These are phyloP conservation scores for Pseudopyrenochaeta lycopersici DNA, from an alignment of 2,329 filamentous ascomycete genomes.

Conservation along the genomic window DNA sequence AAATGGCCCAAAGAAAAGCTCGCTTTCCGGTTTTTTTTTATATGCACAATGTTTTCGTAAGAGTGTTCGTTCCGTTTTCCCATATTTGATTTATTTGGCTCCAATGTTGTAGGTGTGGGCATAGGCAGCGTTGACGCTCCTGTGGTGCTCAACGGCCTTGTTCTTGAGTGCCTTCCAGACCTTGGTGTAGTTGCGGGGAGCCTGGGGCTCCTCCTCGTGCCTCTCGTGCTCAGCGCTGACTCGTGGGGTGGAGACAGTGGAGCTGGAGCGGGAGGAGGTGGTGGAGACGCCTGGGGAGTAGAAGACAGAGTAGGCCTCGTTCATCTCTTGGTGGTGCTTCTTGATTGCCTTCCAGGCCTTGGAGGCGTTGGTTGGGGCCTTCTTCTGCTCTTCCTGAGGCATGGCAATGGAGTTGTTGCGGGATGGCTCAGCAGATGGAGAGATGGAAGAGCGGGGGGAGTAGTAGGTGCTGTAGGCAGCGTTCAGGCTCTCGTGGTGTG, in stretches of 20 bases:
- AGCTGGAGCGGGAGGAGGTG: conserved; percentile 17
- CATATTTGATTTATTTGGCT: not conserved
- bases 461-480: conserved; percentile 38
- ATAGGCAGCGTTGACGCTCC: conserved; percentile 35
- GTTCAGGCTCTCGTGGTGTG: conserved; percentile 43
- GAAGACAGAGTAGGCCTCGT: conserved; percentile 37
- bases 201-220: conserved; percentile 12
- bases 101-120: conserved; percentile 18
- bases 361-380: conserved; percentile 26
- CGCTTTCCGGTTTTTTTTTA: no score
- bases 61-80: no score
- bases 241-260: conserved; percentile 17
- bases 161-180: conserved; percentile 36
- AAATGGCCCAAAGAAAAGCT: no score
- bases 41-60: no score
- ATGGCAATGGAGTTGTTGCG: conserved; percentile 27
- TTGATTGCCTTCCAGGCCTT: conserved; percentile 42
- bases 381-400: conserved; percentile 13
- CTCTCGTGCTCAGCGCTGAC: conserved; percentile 19
- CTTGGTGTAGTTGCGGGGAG: conserved; percentile 32
- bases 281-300: conserved; percentile 29
- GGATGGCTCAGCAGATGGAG: conserved; percentile 18
- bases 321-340: conserved; percentile 42
- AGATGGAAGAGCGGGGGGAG: conserved; percentile 11
- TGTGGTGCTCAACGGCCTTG: conserved; percentile 42